Evolutionary conservation across 2,329 filamentous ascomycete species (phyloP).

Genomic region (Calonectria crousiana): DNA sequence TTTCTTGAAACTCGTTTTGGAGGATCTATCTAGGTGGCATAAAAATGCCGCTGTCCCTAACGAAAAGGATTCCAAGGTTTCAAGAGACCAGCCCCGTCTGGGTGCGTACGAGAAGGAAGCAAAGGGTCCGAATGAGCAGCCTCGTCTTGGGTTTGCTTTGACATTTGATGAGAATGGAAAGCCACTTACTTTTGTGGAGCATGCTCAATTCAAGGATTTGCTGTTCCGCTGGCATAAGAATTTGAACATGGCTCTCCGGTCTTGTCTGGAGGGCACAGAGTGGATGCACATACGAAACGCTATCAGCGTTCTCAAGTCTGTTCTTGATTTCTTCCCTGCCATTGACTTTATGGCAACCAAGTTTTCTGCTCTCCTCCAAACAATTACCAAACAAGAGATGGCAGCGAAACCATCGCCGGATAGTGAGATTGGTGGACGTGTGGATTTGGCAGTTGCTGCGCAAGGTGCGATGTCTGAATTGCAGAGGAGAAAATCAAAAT

Average conservation of each 20-base stretch:
- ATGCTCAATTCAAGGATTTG: slow-evolving; percentile 86
- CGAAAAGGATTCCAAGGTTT: slow-evolving; percentile 48
- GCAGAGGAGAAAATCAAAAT: slow-evolving; percentile 74
- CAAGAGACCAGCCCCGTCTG: slow-evolving; percentile 65
- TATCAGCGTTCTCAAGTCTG: slow-evolving; percentile 86
- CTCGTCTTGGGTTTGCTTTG: slow-evolving; percentile 82
- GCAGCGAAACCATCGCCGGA: slow-evolving; percentile 60
- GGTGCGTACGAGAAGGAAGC: slow-evolving; percentile 90
- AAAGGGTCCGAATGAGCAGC: slow-evolving; percentile 59
- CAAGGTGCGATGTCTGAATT: slow-evolving; percentile 79
- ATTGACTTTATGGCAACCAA: slow-evolving; percentile 88
- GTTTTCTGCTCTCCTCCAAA: slow-evolving; percentile 73
- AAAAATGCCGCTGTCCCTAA: slow-evolving; percentile 71
- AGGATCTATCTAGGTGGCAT: slow-evolving; percentile 88
- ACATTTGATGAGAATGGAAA: slow-evolving; percentile 75
- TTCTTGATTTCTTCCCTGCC: slow-evolving; percentile 86
- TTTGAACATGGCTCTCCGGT: slow-evolving; percentile 82
- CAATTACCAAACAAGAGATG: slow-evolving; percentile 73
- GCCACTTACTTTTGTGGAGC: slow-evolving; percentile 79
- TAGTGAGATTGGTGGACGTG: slow-evolving; percentile 70
- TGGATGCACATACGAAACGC: slow-evolving; percentile 99
- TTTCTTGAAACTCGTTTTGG: slow-evolving; percentile 85
- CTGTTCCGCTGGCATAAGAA: slow-evolving; percentile 93
- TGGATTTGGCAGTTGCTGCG: slow-evolving; percentile 81
- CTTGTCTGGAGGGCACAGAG: slow-evolving; percentile 84